These are phyloP conservation scores for Danielia reshetovae DNA, from an alignment of 805 yeast genomes.

Conservation along the genomic window DNA sequence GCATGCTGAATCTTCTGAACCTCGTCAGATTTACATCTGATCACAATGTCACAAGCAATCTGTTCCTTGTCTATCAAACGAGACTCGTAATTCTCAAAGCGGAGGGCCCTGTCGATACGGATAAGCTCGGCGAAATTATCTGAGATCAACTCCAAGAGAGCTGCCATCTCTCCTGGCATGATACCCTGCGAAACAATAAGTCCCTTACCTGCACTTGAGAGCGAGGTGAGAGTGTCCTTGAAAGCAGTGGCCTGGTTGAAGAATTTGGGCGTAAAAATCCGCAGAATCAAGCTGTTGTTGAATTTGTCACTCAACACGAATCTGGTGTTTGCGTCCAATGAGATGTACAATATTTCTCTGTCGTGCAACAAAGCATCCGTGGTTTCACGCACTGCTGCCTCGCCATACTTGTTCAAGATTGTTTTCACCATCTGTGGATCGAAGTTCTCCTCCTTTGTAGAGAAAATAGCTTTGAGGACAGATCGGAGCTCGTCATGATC, in stretches of 20 bases:
- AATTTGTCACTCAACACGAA: slow-evolving; percentile 57
- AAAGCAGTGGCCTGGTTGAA: slow-evolving; percentile 47
- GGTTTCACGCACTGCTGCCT: slow-evolving; percentile 47
- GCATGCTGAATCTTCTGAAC: slow-evolving; percentile 2
- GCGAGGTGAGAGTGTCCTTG: slow-evolving; percentile 37
- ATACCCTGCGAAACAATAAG: slow-evolving; percentile 50
- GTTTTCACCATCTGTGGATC: slow-evolving; percentile 43
- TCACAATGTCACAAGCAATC: slow-evolving; percentile 60
- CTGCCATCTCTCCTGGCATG: slow-evolving; percentile 59
- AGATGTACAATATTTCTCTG: slow-evolving; percentile 50
- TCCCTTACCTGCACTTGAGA: slow-evolving; percentile 49
- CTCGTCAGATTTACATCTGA: slow-evolving; percentile 20
- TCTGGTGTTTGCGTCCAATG: slow-evolving; percentile 40
- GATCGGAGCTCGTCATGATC: slow-evolving; percentile 36
- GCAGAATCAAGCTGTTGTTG: slow-evolving; percentile 33
- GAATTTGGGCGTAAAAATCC: slow-evolving; percentile 32
- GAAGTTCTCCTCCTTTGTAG: slow-evolving; percentile 48
- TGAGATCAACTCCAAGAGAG: slow-evolving; percentile 54
- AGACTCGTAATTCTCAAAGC: slow-evolving; percentile 65
- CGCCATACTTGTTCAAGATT: slow-evolving; percentile 44
- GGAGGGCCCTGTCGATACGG: slow-evolving; percentile 50
- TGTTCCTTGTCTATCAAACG: slow-evolving; percentile 66
- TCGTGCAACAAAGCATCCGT: slow-evolving; percentile 48
- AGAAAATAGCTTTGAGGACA: slow-evolving; percentile 52
- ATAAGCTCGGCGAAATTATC: slow-evolving; percentile 15